These are phyloP conservation scores for Helichrysum umbraculigerum DNA, from an alignment of 129 eudicot genomes.

Conservation along the genomic window DNA sequence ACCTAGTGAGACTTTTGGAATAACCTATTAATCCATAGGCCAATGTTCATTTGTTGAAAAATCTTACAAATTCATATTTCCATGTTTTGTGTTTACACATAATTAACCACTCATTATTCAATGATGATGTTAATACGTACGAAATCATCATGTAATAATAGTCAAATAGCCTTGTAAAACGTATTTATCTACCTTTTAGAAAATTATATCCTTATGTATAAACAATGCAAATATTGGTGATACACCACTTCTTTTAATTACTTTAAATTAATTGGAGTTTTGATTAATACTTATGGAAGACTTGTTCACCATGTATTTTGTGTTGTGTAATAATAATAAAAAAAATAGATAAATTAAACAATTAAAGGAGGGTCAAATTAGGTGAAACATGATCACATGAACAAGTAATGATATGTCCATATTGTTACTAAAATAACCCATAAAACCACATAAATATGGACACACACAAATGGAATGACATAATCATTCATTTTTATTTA, in stretches of 20 bases:
- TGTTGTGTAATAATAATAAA: neutral
- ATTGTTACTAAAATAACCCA: slow-evolving; percentile 29
- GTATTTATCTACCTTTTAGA: neutral
- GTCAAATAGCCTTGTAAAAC: slow-evolving; percentile 7
- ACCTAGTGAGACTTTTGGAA: neutral
- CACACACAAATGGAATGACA: slow-evolving; percentile 36
- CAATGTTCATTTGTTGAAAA: neutral
- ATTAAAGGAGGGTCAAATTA: slow-evolving; percentile 20
- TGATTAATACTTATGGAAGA: neutral
- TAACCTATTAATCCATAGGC: neutral
- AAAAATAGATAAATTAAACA: neutral
- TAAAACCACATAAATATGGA: slow-evolving; percentile 26
- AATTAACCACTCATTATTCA: neutral
- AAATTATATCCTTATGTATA: neutral
- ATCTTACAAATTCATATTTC: too few relatives aligned
- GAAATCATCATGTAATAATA: neutral
- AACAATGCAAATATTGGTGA: neutral
- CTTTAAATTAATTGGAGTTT: neutral
- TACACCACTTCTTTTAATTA: neutral
- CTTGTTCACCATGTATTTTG: neutral
- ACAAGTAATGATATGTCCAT: slow-evolving; percentile 35
- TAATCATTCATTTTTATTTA: slow-evolving; percentile 26
- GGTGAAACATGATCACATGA: slow-evolving; percentile 42
- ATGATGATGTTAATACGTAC: neutral
- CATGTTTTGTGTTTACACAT: neutral